phyloP scores from a whole-genome alignment of 495 filamentous ascomycete species.

The Cryomyces minteri region DNA sequence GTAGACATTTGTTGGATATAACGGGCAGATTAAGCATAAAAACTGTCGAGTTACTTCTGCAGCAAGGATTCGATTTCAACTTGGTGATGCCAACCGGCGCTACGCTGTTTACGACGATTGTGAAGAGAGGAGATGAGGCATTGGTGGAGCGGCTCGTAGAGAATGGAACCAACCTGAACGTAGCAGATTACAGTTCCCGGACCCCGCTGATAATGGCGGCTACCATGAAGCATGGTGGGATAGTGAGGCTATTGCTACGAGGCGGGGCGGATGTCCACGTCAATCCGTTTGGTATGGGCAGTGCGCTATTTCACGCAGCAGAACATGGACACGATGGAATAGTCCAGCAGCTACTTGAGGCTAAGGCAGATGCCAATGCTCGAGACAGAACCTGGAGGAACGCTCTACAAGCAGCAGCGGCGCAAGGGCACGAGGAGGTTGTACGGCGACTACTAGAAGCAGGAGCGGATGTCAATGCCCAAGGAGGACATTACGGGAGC shows the following conservation, averaged over 20 bases:
- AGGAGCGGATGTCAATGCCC: too few species aligned
- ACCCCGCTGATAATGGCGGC: conserved; percentile 2
- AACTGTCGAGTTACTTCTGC: too few species aligned
- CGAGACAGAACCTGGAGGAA: too few species aligned
- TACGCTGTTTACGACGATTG: background rate
- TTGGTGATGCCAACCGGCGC: background rate
- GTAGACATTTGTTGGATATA: background rate
- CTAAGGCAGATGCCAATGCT: too few species aligned
- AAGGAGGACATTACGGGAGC: too few species aligned
- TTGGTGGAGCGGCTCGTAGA: too few species aligned
- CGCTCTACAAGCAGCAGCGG: too few species aligned
- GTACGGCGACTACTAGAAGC: too few species aligned
- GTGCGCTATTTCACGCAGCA: conserved; percentile 14
- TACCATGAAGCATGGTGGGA: background rate
- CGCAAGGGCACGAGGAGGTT: too few species aligned
- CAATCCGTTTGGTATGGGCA: conserved; percentile 5
- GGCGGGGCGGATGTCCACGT: conserved; percentile 5
- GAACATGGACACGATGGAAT: conserved; percentile 10
- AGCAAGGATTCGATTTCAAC: too few species aligned
- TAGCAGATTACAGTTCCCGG: background rate
- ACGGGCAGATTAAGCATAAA: background rate
- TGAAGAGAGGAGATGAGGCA: background rate
- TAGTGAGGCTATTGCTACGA: background rate
- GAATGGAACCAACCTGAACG: too few species aligned
- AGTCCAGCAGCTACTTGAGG: conserved; percentile 13